Conservation (phyloP, 306 rosid species). For the Prunus persica region DNA sequence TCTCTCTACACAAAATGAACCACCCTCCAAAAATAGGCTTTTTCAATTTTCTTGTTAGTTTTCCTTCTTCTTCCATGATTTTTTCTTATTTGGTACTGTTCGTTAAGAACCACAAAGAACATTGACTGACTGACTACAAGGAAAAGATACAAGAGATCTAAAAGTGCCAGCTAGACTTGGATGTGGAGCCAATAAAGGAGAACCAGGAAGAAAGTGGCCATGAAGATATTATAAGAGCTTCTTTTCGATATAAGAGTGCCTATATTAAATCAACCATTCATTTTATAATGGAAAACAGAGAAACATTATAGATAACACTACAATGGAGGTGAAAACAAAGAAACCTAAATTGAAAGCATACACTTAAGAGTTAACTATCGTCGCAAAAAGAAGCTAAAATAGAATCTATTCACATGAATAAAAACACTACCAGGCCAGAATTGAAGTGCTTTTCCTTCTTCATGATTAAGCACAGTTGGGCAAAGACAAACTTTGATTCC, state of each 20-base stretch:
- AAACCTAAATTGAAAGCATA: background rate
- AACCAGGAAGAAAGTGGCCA: constrained; percentile 55
- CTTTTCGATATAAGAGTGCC: constrained; percentile 81
- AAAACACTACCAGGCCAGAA: too few species aligned
- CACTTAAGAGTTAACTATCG: background rate
- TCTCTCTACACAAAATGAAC: too few species aligned
- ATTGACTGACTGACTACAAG: background rate
- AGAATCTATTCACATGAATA: background rate
- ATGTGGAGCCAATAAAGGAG: constrained; percentile 12
- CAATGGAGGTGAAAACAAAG: background rate
- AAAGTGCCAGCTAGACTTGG: background rate
- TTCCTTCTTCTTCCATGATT: too few species aligned
- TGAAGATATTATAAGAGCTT: constrained; percentile 75
- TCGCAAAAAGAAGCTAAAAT: background rate
- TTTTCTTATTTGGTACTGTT: too few species aligned
- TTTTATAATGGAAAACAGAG: background rate
- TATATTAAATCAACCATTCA: constrained; percentile 21
- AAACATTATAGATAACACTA: background rate
- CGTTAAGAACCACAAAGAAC: too few species aligned
- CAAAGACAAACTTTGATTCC: too few species aligned
- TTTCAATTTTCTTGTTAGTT: too few species aligned
- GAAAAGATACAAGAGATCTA: background rate
- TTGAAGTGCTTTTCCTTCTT: too few species aligned
- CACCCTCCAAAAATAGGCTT: too few species aligned
- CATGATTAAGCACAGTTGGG: too few species aligned